Evolutionary conservation across 768 basidiomycete genomes (phyloP), one percentile per base, ranked within the genome.

Genomic region (Hirschioporus abietinus): DNA sequence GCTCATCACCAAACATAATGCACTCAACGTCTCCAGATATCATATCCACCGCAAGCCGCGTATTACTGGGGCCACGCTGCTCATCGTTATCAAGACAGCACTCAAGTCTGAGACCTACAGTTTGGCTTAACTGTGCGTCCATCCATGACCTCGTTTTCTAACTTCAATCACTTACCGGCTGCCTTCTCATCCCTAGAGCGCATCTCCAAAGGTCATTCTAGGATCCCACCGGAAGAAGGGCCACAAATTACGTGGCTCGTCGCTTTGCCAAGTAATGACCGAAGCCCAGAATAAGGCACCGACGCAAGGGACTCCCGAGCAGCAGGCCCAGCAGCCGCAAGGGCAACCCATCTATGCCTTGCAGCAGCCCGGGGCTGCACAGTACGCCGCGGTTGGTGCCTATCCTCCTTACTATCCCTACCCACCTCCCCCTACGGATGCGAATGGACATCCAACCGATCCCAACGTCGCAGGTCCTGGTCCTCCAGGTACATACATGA

Each of bases 401-500:
- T 71, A 72, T 42, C 73, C 73, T 36, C 73, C 76, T 1, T 72
- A 68, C 68, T 75, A 73, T 66, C 66, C 73, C 1, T 71, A 72
- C 58, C 70, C 71, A 8, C 71, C 75, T 17, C 65, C 58, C 20
- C 66, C 66, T 20, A 63, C 60, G 34, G 68, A 69, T 26, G 67
- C 62, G 17, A 35, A 58, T 15, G 63, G 59, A 30, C 36, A 63
- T 73, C 52, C 71, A 71, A 52, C 64, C 71, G 81, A 82, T 67
- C 76, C 77, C 10, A 68, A 75, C 60, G 70, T 65, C 7, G 69
- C 72, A 63, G 76, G 72, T 63, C 71, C 74, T 34, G 67, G n/a
- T 0, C 70, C 74, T 10, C 70, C 74, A 18, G 74, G 68, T 57
- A 69, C 75, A 12, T 80, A 78, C 63, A 73, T 78, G 71, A 77